These are phyloP conservation scores for Pythium guiyangense DNA, from an alignment of 352 stramenopile species.

Conservation along the genomic window DNA sequence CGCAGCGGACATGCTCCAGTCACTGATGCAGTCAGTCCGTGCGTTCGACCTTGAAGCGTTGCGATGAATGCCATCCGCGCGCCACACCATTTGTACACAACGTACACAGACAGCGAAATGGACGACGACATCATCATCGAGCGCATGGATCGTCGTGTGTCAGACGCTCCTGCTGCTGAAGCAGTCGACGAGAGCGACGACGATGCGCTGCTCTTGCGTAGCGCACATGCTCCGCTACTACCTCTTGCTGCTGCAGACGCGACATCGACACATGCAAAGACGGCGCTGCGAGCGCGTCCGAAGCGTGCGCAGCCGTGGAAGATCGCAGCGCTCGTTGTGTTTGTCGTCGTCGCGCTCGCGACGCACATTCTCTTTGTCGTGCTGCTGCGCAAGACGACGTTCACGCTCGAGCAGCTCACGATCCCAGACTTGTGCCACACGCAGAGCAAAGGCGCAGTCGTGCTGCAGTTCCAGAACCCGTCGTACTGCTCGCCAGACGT, in stretches of 20 bases:
- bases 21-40: too few relatives aligned
- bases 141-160: neutral
- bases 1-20: conserved; percentile 30
- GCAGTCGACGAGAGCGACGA: neutral
- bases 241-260: neutral
- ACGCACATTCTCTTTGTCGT: conserved; percentile 64
- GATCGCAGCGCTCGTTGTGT: conserved; percentile 14
- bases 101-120: neutral
- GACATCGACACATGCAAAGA: neutral
- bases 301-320: conserved; percentile 5
- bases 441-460: conserved; percentile 36
- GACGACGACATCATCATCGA: too few relatives aligned
- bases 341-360: conserved; percentile 29
- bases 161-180: neutral
- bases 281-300: neutral
- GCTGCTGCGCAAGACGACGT: conserved; percentile 55
- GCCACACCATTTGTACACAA: too few relatives aligned
- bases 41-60: neutral
- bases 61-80: neutral
- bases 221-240: neutral
- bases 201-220: neutral
- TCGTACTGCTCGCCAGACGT: conserved; percentile 70
- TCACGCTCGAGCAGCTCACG: conserved; percentile 48
- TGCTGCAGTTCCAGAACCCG: conserved; percentile 67
- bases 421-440: conserved; percentile 69